A percentile compares a stretch with the other conserved stretches of the same genome.
Evolutionary conservation across 2,329 filamentous ascomycete genomes (phyloP).

Genomic region (Boeremia exigua): DNA sequence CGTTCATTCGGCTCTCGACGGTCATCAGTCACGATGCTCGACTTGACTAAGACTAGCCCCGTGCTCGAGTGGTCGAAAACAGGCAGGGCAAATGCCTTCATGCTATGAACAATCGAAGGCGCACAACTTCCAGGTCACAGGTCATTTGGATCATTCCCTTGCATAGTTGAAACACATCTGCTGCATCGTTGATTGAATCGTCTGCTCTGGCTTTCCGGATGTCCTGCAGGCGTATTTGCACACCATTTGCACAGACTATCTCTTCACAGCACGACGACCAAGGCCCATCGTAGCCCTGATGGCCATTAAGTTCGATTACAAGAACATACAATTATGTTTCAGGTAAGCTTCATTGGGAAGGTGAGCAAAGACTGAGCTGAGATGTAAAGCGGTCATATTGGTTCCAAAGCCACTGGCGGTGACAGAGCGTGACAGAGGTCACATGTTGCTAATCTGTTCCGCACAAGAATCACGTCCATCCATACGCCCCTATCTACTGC

Average conservation of each 20-base stretch:
- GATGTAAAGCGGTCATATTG: background rate
- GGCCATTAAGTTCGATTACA: background rate
- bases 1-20: too few relatives aligned
- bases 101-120: too few relatives aligned
- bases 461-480: background rate
- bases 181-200: background rate
- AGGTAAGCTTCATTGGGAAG: background rate
- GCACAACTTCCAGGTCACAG: too few relatives aligned
- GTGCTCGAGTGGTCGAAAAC: too few relatives aligned
- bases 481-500: too few relatives aligned
- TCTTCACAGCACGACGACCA: background rate
- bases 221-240: background rate
- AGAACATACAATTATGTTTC: background rate
- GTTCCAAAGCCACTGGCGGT: background rate
- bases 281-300: background rate
- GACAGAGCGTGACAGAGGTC: background rate
- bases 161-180: background rate
- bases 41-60: too few relatives aligned
- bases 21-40: too few relatives aligned
- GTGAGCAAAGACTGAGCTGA: background rate
- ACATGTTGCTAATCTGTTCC: background rate
- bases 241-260: background rate
- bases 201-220: background rate
- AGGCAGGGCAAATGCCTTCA: too few relatives aligned
- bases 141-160: background rate